phyloP scores from a whole-genome alignment of 345 rosid species.

The Theobroma cacao region DNA sequence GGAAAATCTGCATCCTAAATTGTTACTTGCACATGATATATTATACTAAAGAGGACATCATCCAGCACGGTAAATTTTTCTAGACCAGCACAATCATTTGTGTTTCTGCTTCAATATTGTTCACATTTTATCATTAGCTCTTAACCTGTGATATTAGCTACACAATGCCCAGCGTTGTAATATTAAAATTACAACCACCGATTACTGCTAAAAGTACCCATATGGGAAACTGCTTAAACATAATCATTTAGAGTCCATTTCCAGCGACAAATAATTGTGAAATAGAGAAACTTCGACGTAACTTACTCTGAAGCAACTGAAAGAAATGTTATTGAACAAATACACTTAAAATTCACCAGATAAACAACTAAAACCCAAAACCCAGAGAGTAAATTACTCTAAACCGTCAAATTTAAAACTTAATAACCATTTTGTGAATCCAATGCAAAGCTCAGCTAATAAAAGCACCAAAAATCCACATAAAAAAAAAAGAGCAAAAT shows the following conservation, averaged over 20 bases:
- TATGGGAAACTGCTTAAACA: not conserved
- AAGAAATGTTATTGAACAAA: not conserved
- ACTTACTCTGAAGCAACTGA: not conserved
- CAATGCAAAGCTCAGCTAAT: not conserved
- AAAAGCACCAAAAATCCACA: not conserved
- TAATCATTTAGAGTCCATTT: not conserved
- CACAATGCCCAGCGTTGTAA: not conserved
- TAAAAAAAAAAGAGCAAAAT: not conserved
- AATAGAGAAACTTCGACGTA: not conserved
- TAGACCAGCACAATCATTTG: not conserved
- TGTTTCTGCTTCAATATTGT: not conserved
- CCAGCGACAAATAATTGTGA: not conserved
- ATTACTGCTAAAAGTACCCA: not conserved
- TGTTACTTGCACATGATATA: not conserved
- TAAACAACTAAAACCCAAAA: not conserved
- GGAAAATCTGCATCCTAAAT: not conserved
- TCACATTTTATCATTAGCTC: not conserved
- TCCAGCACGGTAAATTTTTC: not conserved
- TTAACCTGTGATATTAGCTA: not conserved
- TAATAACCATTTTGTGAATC: not conserved
- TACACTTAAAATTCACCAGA: not conserved
- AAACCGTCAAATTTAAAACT: not conserved
- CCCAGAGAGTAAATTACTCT: not conserved
- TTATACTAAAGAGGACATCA: not conserved
- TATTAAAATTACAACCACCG: not conserved